Conservation (phyloP, 129 eudicot genomes). For the Ambrosia artemisiifolia region DNA sequence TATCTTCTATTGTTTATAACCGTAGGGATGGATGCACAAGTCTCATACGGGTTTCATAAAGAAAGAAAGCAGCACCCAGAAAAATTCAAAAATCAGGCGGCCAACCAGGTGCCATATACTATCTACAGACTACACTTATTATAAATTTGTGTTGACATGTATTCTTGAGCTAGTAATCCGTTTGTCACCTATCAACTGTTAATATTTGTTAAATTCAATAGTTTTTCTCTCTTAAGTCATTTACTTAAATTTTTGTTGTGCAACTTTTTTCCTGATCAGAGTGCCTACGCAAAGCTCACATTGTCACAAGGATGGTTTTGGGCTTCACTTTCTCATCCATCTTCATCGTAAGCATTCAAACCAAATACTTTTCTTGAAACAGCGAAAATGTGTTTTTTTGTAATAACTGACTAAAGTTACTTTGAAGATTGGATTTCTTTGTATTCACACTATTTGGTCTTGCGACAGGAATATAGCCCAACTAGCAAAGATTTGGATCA, state of each 20-base stretch:
- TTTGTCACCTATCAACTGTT: background rate
- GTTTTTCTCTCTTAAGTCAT: background rate
- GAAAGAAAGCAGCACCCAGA: constrained; percentile 84
- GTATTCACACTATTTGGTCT: constrained; percentile 7
- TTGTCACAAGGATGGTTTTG: constrained; percentile 89
- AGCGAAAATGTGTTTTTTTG: background rate
- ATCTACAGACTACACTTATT: background rate
- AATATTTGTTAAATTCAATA: no score
- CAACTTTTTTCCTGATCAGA: constrained; percentile 29
- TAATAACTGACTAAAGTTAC: background rate
- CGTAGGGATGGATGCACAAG: constrained; percentile 82
- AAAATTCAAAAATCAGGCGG: constrained; percentile 68
- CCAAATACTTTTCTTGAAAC: background rate
- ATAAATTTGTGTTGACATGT: constrained; percentile 2
- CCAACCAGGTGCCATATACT: constrained; percentile 59
- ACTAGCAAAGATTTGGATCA: constrained; percentile 61
- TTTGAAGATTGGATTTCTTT: background rate
- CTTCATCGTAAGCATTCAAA: constrained; percentile 48
- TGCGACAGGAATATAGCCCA: constrained; percentile 59
- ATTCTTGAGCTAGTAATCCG: background rate
- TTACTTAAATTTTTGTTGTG: constrained; percentile 8
- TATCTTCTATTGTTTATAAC: constrained; percentile 2
- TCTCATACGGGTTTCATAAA: constrained; percentile 64
- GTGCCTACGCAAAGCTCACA: constrained; percentile 72
- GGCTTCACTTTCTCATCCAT: constrained; percentile 74